phyloP scores from a whole-genome alignment of 495 filamentous ascomycete species.

The Penicillium bialowiezense region DNA sequence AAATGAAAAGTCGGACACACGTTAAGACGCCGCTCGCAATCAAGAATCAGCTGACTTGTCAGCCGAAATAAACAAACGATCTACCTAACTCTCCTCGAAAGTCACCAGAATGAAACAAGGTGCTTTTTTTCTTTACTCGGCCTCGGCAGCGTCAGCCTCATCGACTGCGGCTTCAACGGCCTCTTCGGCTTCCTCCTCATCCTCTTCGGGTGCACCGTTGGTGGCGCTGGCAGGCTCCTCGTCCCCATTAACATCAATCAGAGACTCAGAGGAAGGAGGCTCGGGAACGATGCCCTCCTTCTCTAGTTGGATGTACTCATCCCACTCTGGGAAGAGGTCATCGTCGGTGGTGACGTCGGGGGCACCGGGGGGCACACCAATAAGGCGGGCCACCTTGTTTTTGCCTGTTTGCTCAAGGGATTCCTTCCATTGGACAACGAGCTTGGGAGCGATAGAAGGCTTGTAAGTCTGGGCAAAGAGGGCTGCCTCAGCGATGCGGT shows the following conservation, averaged over 20 bases:
- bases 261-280: slow-evolving; percentile 41
- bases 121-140: slow-evolving; percentile 23
- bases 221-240: slow-evolving; percentile 28
- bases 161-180: slow-evolving; percentile 16
- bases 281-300: slow-evolving; percentile 54
- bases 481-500: slow-evolving; percentile 77
- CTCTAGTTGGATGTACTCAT: slow-evolving; percentile 81
- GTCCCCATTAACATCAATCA: slow-evolving; percentile 47
- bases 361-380: slow-evolving; percentile 71
- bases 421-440: slow-evolving; percentile 76
- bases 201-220: slow-evolving; percentile 36
- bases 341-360: slow-evolving; percentile 63
- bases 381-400: slow-evolving; percentile 73
- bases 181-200: slow-evolving; percentile 15
- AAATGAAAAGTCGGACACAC: slow-evolving; percentile 26
- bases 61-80: slow-evolving; percentile 23
- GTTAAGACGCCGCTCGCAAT: slow-evolving; percentile 35
- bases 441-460: slow-evolving; percentile 67
- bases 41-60: slow-evolving; percentile 22
- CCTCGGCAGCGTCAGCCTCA: slow-evolving; percentile 19
- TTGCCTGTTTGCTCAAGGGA: slow-evolving; percentile 76
- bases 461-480: slow-evolving; percentile 93
- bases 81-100: slow-evolving; percentile 23
- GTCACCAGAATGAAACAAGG: slow-evolving; percentile 14
- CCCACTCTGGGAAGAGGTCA: slow-evolving; percentile 94